Conservation (phyloP, 208 protist genomes). For the Leishmania arabica region DNA sequence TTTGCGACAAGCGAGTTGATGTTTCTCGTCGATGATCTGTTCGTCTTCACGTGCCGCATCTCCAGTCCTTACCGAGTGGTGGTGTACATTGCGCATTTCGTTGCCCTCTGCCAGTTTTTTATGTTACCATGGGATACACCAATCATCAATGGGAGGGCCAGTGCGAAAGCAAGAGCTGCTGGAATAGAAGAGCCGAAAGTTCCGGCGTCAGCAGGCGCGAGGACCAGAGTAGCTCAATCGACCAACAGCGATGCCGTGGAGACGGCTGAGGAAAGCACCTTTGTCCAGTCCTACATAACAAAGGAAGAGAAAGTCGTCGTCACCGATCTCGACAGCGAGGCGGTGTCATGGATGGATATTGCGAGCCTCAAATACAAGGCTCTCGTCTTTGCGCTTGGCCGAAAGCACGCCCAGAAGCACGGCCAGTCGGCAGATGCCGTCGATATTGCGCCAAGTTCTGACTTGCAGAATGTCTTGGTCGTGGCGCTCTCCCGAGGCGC, state of each 20-base stretch:
- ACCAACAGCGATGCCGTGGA: not conserved
- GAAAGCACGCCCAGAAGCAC: constrained; percentile 21
- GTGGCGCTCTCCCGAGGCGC: constrained; percentile 21
- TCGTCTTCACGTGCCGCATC: constrained; percentile 83
- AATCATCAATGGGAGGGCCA: constrained; percentile 12
- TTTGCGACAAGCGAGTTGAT: constrained; percentile 51
- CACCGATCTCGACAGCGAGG: constrained; percentile 53
- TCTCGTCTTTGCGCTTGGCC: constrained; percentile 30
- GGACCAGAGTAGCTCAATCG: not conserved
- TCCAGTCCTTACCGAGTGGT: constrained; percentile 61
- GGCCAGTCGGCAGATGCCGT: constrained; percentile 25
- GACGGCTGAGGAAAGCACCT: not conserved
- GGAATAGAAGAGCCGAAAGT: not conserved
- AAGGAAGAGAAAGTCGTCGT: constrained; percentile 43
- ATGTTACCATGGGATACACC: constrained; percentile 73
- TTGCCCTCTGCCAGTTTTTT: constrained; percentile 64
- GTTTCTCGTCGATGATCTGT: constrained; percentile 79
- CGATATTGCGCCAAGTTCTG: constrained; percentile 32
- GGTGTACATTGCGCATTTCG: constrained; percentile 58
- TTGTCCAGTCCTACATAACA: constrained; percentile 25
- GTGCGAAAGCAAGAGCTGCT: not conserved
- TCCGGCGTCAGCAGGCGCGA: not conserved
- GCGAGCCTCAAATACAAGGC: constrained; percentile 58
- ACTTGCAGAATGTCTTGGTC: constrained; percentile 47
- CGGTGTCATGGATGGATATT: constrained; percentile 50